phyloP scores from a whole-genome alignment of 345 rosid species.

The Bretschneidera sinensis region DNA sequence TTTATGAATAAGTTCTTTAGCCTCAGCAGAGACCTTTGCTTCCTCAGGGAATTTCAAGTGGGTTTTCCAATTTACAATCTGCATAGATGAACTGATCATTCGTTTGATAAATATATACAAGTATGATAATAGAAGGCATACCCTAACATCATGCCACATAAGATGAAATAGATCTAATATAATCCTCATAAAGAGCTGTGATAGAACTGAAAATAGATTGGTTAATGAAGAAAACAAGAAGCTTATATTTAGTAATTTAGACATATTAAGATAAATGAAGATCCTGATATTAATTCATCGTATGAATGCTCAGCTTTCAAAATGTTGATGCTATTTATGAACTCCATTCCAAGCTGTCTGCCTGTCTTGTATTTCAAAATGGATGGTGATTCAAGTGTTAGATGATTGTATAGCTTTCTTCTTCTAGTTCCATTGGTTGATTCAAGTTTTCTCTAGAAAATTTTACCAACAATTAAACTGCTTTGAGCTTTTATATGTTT shows the following conservation, averaged over 20 bases:
- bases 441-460: neutral
- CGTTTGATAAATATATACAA: conserved; percentile 25
- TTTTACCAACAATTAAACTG: neutral
- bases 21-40: conserved; percentile 53
- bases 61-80: conserved; percentile 69
- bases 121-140: conserved; percentile 6
- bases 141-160: conserved; percentile 13
- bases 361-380: neutral
- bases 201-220: too few species aligned
- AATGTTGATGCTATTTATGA: too few species aligned
- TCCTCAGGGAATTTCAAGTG: conserved; percentile 64
- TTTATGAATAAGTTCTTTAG: conserved; percentile 52
- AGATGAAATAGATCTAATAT: neutral
- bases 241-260: too few species aligned
- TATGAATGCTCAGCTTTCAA: neutral
- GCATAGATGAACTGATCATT: conserved; percentile 33
- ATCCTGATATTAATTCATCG: too few species aligned
- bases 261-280: neutral
- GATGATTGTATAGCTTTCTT: neutral
- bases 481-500: neutral
- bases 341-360: too few species aligned
- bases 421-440: neutral
- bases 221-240: too few species aligned
- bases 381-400: neutral
- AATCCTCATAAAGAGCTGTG: neutral